Percentiles rank a stretch among this genome's conserved stretches.
Evolutionary conservation across 139 green algal genomes (phyloP).

Genomic region (Zygnema circumcarinatum): DNA sequence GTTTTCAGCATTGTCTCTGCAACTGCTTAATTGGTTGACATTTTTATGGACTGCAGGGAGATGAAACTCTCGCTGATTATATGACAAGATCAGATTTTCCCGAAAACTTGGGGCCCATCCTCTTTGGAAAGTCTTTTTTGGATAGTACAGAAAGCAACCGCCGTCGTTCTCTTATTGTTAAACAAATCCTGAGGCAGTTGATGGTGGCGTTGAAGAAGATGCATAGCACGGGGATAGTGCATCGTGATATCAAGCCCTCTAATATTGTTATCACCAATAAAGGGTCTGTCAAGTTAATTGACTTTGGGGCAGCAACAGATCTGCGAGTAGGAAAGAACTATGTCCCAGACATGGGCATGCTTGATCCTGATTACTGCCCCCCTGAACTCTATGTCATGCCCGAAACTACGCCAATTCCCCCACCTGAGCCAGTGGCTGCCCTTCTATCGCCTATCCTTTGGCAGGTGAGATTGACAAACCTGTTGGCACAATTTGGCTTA

Average conservation of each 20-base stretch:
- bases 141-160: background rate
- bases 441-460: constrained; percentile 65
- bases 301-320: constrained; percentile 68
- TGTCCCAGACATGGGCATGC: constrained; percentile 59
- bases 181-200: constrained; percentile 59
- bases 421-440: constrained; percentile 57
- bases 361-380: constrained; percentile 69
- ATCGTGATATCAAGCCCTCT: constrained; percentile 69
- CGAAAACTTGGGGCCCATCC: constrained; percentile 47
- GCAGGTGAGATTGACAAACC: constrained; percentile 38
- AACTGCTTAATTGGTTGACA: too few species aligned
- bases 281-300: constrained; percentile 67
- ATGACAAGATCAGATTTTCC: constrained; percentile 51
- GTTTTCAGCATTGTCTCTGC: too few species aligned
- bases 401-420: constrained; percentile 56
- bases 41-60: constrained; percentile 30
- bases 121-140: constrained; percentile 35
- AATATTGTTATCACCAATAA: constrained; percentile 64
- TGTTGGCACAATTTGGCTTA: background rate
- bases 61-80: constrained; percentile 45
- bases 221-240: constrained; percentile 69
- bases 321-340: constrained; percentile 70
- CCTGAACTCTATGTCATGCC: constrained; percentile 69
- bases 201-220: constrained; percentile 57
- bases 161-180: constrained; percentile 38